A percentile compares a stretch with the other conserved stretches of the same genome.
phyloP scores from a whole-genome alignment of 257 asterid genomes.

The Solanum arcanum region DNA sequence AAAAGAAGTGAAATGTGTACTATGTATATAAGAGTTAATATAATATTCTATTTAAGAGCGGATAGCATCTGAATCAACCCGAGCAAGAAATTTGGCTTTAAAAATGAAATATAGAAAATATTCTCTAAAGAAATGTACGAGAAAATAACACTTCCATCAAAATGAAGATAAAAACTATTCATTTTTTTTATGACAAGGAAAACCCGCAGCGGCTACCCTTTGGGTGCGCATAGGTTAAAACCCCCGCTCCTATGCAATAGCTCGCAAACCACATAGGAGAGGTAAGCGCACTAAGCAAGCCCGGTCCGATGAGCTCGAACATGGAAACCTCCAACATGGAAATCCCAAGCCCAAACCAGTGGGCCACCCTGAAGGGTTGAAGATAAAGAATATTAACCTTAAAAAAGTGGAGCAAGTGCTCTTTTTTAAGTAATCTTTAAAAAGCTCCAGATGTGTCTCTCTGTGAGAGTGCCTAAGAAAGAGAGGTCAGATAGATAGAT shows the following conservation, averaged over 20 bases:
- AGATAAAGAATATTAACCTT: background rate
- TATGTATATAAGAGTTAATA: background rate
- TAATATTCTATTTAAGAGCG: background rate
- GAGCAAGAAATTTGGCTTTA: background rate
- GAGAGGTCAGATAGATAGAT: background rate
- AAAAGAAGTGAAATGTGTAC: background rate
- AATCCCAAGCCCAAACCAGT: no score
- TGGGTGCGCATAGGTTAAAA: no score
- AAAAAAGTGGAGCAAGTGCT: background rate
- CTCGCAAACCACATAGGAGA: no score
- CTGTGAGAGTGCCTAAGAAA: background rate
- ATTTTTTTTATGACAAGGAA: no score
- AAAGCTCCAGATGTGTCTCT: background rate
- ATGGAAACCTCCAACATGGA: no score
- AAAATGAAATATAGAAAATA: background rate
- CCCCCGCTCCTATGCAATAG: no score
- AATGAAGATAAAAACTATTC: background rate
- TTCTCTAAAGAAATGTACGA: background rate
- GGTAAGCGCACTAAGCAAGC: no score
- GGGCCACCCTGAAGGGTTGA: background rate
- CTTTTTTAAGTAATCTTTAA: background rate
- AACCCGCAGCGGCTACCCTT: no score
- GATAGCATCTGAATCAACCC: background rate
- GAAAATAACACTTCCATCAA: background rate
- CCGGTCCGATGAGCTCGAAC: no score